phyloP scores from a whole-genome alignment of 2,329 filamentous ascomycete genomes.

The Tolypocladium tropicale region DNA sequence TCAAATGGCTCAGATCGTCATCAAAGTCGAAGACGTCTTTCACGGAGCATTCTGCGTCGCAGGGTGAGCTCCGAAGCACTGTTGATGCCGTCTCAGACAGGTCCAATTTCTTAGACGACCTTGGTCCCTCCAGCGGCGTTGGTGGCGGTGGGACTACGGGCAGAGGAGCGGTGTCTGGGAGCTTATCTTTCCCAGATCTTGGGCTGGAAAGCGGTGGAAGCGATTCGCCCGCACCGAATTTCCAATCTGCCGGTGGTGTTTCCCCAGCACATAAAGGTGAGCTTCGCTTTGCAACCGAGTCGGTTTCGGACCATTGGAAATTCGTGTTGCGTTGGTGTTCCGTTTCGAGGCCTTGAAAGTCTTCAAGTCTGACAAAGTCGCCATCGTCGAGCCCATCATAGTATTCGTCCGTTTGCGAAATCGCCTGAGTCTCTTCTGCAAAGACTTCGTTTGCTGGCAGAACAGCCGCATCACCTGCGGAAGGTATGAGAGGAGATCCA shows the following conservation, averaged over 20 bases:
- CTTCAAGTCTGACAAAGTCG: neutral
- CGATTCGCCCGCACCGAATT: conserved; percentile 13
- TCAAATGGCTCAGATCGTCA: conserved; percentile 1
- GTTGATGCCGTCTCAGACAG: conserved; percentile 27
- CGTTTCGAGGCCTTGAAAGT: neutral
- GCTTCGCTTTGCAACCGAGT: conserved; percentile 17
- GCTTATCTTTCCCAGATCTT: conserved; percentile 8
- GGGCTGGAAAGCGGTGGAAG: conserved; percentile 17
- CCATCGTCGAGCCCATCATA: neutral
- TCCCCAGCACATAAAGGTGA: conserved; percentile 13
- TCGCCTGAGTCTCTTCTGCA: neutral
- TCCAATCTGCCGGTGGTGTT: conserved; percentile 8
- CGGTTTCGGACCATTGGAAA: conserved; percentile 2
- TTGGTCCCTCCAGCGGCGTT: neutral
- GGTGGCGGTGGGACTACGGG: neutral
- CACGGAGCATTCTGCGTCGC: conserved; percentile 1
- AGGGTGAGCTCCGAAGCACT: conserved; percentile 19
- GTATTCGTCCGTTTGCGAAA: neutral
- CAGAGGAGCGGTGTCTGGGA: conserved; percentile 22
- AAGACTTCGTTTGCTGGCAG: neutral
- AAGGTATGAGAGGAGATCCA: conserved; percentile 4
- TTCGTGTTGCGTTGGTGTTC: neutral
- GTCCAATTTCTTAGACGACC: conserved; percentile 10
- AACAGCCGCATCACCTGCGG: neutral
- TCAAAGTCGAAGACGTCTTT: conserved; percentile 9